phyloP scores from a whole-genome alignment of 2,329 filamentous ascomycete species.

The Penicillium psychrosexuale region DNA sequence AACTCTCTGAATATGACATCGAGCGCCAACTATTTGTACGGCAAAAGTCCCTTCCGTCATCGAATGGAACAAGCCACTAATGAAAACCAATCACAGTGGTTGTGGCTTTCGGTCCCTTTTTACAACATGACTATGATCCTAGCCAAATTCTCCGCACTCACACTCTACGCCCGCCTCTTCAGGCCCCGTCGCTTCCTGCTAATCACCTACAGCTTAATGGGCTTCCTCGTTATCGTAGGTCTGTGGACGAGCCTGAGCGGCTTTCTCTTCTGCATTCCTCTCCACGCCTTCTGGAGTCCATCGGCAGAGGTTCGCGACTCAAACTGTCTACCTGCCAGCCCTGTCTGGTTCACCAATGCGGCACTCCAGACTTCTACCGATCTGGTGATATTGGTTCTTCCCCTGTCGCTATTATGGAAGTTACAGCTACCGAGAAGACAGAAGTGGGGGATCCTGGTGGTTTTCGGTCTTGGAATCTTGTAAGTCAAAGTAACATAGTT shows the following conservation, averaged over 20 bases:
- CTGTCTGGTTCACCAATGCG: slow-evolving; percentile 31
- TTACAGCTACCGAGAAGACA: slow-evolving; percentile 24
- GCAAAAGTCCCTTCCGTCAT: neutral
- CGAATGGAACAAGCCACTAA: neutral
- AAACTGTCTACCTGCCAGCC: slow-evolving; percentile 20
- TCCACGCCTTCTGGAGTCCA: slow-evolving; percentile 25
- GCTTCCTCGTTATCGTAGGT: slow-evolving; percentile 20
- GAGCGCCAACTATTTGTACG: slow-evolving; percentile 24
- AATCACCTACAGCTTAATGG: slow-evolving; percentile 17
- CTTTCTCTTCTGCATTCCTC: slow-evolving; percentile 28
- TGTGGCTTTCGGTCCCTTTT: slow-evolving; percentile 34
- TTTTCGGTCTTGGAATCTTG: slow-evolving; percentile 32
- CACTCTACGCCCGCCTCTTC: slow-evolving; percentile 36
- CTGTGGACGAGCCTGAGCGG: slow-evolving; percentile 30
- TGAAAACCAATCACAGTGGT: slow-evolving; percentile 16
- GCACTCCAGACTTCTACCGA: slow-evolving; percentile 29
- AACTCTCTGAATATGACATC: slow-evolving; percentile 5
- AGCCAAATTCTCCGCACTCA: slow-evolving; percentile 32
- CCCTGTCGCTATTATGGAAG: slow-evolving; percentile 25
- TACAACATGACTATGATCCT: slow-evolving; percentile 35
- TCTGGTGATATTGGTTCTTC: slow-evolving; percentile 25
- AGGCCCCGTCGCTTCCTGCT: slow-evolving; percentile 18
- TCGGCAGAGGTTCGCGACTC: neutral
- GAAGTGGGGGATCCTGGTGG: slow-evolving; percentile 24
- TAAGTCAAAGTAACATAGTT: slow-evolving; percentile 8